These are phyloP conservation scores for Nemania sp. DNA, from an alignment of 2,329 filamentous ascomycete genomes.

Conservation along the genomic window DNA sequence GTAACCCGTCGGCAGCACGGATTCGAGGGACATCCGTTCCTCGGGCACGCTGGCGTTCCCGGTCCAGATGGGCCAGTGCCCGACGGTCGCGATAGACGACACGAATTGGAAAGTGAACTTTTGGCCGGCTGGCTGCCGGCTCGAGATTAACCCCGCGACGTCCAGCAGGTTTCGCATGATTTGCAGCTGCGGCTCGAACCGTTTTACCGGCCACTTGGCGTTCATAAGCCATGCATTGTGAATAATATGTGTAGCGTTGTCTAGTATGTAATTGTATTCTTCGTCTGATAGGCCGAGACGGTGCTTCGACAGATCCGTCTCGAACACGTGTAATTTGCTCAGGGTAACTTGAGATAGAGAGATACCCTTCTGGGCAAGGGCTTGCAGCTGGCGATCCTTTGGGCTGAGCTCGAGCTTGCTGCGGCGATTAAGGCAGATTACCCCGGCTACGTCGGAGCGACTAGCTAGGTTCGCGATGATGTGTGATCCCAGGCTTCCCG, in stretches of 20 bases:
- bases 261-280: conserved; percentile 55
- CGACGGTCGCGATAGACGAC: conserved; percentile 57
- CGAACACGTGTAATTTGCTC: conserved; percentile 56
- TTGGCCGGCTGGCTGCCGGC: conserved; percentile 22
- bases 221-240: conserved; percentile 67
- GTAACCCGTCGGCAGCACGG: conserved; percentile 54
- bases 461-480: conserved; percentile 13
- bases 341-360: not conserved
- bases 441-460: conserved; percentile 8
- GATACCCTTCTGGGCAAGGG: conserved; percentile 35
- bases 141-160: conserved; percentile 54
- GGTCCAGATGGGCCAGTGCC: conserved; percentile 53
- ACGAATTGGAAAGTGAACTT: conserved; percentile 56
- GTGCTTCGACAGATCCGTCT: conserved; percentile 57
- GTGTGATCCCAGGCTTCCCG: conserved; percentile 33
- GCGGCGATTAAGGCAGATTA: conserved; percentile 33
- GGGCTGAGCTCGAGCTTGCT: conserved; percentile 35
- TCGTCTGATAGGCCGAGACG: conserved; percentile 56
- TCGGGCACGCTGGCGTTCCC: conserved; percentile 54
- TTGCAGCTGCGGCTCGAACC: conserved; percentile 59
- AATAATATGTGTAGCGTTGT: conserved; percentile 59
- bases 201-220: conserved; percentile 52
- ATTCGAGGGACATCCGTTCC: conserved; percentile 43
- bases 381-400: conserved; percentile 32
- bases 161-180: conserved; percentile 61